phyloP scores from a whole-genome alignment of 2,329 filamentous ascomycete species.

The Colletotrichum nymphaeae region DNA sequence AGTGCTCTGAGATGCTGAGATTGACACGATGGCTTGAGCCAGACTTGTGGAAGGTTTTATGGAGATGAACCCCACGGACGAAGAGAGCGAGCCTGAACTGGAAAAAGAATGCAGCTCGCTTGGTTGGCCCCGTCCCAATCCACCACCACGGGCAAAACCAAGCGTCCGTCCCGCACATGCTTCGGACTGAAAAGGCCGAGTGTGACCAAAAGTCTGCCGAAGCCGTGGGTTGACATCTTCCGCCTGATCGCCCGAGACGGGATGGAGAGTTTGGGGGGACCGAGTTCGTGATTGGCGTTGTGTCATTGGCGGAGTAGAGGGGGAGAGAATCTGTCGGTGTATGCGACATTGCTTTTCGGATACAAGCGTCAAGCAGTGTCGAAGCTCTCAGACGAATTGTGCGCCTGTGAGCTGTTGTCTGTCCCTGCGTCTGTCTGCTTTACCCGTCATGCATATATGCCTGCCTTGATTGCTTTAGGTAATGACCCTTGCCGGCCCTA shows the following conservation, averaged over 20 bases:
- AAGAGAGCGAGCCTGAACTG: background rate
- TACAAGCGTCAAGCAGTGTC: background rate
- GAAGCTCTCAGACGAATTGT: background rate
- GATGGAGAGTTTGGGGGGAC: background rate
- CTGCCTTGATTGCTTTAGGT: background rate
- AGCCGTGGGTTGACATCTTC: constrained; percentile 1
- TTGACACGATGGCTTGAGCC: background rate
- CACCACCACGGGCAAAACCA: background rate
- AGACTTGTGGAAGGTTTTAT: background rate
- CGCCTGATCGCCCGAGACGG: background rate
- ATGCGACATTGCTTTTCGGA: background rate
- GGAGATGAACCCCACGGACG: background rate
- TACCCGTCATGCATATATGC: background rate
- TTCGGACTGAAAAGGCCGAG: background rate
- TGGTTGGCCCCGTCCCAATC: background rate
- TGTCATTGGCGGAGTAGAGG: constrained; percentile 9
- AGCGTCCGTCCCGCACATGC: background rate
- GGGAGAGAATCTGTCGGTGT: background rate
- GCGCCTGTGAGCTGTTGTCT: background rate
- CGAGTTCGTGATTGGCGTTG: background rate
- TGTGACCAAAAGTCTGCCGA: constrained; percentile 19
- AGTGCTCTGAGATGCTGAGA: background rate
- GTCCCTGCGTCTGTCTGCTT: background rate
- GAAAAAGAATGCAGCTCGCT: constrained; percentile 20
- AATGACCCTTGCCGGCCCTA: background rate